Evolutionary conservation across 345 rosid genomes (phyloP).

Genomic region (Mangifera indica): DNA sequence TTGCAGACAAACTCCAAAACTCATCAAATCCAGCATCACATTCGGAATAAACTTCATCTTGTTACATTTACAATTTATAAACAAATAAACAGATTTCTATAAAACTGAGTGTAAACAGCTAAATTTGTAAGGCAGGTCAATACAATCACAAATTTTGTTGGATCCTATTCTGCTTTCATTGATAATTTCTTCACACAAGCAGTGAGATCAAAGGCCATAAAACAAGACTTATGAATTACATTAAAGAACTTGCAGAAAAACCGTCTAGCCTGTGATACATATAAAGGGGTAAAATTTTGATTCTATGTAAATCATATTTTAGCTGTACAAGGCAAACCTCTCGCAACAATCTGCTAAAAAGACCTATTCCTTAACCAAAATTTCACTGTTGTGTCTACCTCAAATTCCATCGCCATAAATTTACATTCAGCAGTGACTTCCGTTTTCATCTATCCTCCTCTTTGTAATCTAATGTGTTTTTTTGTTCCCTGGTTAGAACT

Average conservation of each 20-base stretch:
- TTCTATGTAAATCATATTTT: conserved; percentile 1
- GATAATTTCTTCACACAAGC: neutral
- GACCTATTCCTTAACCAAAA: conserved; percentile 17
- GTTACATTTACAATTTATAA: too few relatives aligned
- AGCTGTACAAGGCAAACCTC: conserved; percentile 28
- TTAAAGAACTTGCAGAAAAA: neutral
- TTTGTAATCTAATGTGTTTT: neutral
- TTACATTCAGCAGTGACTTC: conserved; percentile 8
- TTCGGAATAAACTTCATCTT: too few relatives aligned
- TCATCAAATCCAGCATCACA: too few relatives aligned
- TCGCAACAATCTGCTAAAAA: conserved; percentile 6
- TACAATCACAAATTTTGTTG: neutral
- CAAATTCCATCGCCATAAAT: conserved; percentile 1
- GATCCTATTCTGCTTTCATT: neutral
- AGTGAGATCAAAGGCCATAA: too few relatives aligned
- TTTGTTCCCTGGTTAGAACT: conserved; percentile 14
- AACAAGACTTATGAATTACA: neutral
- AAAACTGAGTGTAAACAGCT: too few relatives aligned
- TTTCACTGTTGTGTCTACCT: neutral
- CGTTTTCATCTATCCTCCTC: neutral
- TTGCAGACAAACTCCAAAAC: neutral
- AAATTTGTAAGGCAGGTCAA: neutral
- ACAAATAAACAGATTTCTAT: too few relatives aligned
- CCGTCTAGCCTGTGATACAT: conserved; percentile 2
- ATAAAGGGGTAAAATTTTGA: conserved; percentile 5